Evolutionary conservation across 495 filamentous ascomycete genomes (phyloP).

Genomic region (Penicillium steckii): DNA sequence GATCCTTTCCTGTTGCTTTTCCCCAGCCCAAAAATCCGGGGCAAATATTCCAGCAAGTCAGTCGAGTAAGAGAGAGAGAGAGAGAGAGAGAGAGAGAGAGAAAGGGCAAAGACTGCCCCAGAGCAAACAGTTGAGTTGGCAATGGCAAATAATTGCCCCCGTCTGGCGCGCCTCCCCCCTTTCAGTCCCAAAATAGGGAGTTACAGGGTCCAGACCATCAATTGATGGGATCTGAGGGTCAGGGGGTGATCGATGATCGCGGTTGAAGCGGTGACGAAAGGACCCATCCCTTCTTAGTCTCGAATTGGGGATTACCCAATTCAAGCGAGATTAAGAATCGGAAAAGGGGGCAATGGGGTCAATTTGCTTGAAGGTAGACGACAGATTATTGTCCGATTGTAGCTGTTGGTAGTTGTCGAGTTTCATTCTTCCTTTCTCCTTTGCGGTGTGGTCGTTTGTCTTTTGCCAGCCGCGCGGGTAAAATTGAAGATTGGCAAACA

Average conservation of each 20-base stretch:
- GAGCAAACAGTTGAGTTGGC: slow-evolving; percentile 12
- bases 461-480: slow-evolving; percentile 31
- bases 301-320: neutral
- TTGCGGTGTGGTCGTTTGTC: slow-evolving; percentile 8
- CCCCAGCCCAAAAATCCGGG: slow-evolving; percentile 19
- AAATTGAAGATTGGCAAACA: neutral
- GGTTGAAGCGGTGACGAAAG: slow-evolving; percentile 16
- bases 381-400: neutral
- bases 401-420: slow-evolving; percentile 13
- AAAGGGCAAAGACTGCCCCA: too few species aligned
- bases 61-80: slow-evolving; percentile 2
- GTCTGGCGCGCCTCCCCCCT: too few species aligned
- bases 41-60: slow-evolving; percentile 8
- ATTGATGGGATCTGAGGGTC: slow-evolving; percentile 9
- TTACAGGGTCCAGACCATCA: slow-evolving; percentile 4
- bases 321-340: neutral
- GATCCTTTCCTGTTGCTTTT: slow-evolving; percentile 6
- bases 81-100: slow-evolving; percentile 1
- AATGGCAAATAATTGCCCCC: slow-evolving; percentile 3
- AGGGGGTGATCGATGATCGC: slow-evolving; percentile 11
- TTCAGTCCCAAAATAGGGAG: slow-evolving; percentile 2
- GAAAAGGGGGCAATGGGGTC: slow-evolving; percentile 1
- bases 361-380: too few species aligned
- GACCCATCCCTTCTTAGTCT: slow-evolving; percentile 10
- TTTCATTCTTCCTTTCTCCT: slow-evolving; percentile 23